These are phyloP conservation scores for Pseudogymnoascus sp. DNA, from an alignment of 2,329 filamentous ascomycete species.

Conservation along the genomic window DNA sequence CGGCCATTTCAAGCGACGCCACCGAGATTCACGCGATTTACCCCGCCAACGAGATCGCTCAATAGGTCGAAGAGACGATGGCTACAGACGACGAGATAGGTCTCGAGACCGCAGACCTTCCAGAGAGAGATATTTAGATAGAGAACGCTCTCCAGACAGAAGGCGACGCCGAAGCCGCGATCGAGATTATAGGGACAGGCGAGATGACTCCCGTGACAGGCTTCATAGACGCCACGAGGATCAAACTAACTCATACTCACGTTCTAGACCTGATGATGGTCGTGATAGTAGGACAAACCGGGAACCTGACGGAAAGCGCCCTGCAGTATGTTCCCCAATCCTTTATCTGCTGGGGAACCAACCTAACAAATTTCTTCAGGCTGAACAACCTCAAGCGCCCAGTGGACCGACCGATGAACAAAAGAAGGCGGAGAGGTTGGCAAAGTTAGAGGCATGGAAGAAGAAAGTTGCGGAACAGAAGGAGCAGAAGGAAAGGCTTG, in stretches of 20 bases:
- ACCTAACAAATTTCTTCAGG: conserved; percentile 32
- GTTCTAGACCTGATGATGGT: conserved; percentile 57
- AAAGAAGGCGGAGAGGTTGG: conserved; percentile 70
- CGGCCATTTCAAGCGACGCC: conserved; percentile 42
- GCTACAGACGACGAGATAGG: conserved; percentile 52
- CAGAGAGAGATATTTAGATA: conserved; percentile 44
- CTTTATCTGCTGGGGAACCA: neutral
- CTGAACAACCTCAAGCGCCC: conserved; percentile 43
- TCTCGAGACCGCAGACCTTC: conserved; percentile 57
- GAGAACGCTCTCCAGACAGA: conserved; percentile 49
- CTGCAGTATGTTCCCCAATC: conserved; percentile 44
- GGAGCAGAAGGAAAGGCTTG: conserved; percentile 61
- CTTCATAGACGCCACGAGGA: conserved; percentile 55
- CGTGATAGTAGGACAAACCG: conserved; percentile 45
- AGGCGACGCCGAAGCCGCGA: conserved; percentile 57
- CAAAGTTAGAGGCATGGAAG: conserved; percentile 85
- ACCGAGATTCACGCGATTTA: conserved; percentile 46
- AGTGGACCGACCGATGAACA: conserved; percentile 56
- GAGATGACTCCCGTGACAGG: conserved; percentile 65
- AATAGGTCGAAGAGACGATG: conserved; percentile 56
- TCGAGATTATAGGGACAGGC: conserved; percentile 57
- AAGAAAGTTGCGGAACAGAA: conserved; percentile 71
- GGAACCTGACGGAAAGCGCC: conserved; percentile 39
- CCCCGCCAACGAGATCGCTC: conserved; percentile 64
- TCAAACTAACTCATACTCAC: conserved; percentile 61